Conservation (phyloP, 305 asterid genomes). For the Plantago lanceolata region DNA sequence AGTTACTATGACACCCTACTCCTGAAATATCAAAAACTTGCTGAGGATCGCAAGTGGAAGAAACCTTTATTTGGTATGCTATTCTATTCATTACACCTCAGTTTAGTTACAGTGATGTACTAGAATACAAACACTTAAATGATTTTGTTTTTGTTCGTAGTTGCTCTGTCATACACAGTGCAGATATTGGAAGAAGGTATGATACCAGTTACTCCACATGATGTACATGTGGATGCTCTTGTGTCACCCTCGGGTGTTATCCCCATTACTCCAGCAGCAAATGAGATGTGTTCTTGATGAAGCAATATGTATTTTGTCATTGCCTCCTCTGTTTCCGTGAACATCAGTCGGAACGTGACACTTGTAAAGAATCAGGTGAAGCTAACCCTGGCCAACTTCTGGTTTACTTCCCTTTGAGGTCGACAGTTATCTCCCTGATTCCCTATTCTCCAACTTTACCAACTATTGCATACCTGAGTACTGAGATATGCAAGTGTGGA, state of each 20-base stretch:
- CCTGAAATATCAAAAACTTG: slow-evolving; percentile 59
- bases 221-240: slow-evolving; percentile 71
- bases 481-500: not conserved
- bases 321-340: not conserved
- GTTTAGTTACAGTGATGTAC: not conserved
- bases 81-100: not conserved
- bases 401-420: too few relatives aligned
- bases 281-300: slow-evolving; percentile 24
- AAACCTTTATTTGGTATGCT: slow-evolving; percentile 60
- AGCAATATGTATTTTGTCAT: not conserved
- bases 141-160: slow-evolving; percentile 31
- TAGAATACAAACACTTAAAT: slow-evolving; percentile 2
- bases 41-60: slow-evolving; percentile 63
- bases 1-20: slow-evolving; percentile 77
- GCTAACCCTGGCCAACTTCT: not conserved
- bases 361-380: not conserved
- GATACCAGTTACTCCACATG: slow-evolving; percentile 72
- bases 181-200: slow-evolving; percentile 74
- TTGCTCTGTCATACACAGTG: slow-evolving; percentile 71
- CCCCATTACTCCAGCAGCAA: slow-evolving; percentile 53
- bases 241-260: slow-evolving; percentile 68
- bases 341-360: not conserved
- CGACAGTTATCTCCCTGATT: not conserved
- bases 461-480: not conserved
- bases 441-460: not conserved